phyloP scores from a whole-genome alignment of 1,284 basidiomycete genomes.

The Trichosporon asahii region DNA sequence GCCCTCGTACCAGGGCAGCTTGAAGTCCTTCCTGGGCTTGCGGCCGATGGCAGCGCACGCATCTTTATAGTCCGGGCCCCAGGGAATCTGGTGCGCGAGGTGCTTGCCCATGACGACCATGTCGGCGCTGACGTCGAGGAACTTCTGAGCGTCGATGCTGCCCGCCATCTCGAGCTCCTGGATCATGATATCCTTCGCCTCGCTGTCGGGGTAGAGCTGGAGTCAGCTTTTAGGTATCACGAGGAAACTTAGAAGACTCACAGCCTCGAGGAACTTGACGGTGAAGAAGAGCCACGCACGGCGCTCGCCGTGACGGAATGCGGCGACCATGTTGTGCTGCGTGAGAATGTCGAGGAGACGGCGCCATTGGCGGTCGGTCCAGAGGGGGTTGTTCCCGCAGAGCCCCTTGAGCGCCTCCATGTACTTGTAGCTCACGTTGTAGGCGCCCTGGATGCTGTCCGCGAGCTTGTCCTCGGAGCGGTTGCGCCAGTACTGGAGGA shows the following conservation, averaged over 20 bases:
- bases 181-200: background rate
- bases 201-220: background rate
- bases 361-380: background rate
- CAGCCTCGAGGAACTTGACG: background rate
- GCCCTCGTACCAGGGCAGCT: background rate
- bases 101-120: background rate
- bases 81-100: background rate
- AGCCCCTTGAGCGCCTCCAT: background rate
- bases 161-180: background rate
- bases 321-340: background rate
- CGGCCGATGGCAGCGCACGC: background rate
- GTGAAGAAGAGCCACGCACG: background rate
- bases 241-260: background rate
- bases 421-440: background rate
- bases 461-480: background rate
- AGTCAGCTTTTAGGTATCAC: background rate
- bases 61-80: background rate
- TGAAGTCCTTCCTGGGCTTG: no score
- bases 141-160: background rate
- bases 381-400: background rate
- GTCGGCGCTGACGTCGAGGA: background rate
- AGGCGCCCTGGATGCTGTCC: background rate
- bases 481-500: background rate
- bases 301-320: background rate
- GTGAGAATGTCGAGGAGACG: background rate